Base-by-base conservation (phyloP, 2,329 filamentous ascomycete genomes). In the Monilinia fructicola region DNA sequence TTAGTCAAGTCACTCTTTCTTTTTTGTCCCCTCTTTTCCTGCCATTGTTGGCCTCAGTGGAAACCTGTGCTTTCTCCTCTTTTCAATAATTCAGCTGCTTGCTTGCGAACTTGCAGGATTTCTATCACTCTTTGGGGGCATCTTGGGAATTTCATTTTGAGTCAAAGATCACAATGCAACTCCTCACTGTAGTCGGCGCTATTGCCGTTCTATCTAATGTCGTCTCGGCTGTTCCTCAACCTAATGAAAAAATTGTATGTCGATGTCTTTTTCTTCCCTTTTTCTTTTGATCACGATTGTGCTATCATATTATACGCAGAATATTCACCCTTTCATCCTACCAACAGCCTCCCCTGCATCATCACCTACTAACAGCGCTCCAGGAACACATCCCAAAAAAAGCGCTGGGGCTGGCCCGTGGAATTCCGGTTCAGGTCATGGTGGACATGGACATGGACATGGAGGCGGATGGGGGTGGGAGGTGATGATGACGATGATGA, bases 141-240 rank as follows among this genome's bases (percentile, higher is more conserved):
- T 35, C 5, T 35, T 38, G 35, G 18, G 6, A 12, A 42, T 35
- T 55, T n/a, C 11, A 23, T 58, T 28, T 48, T n/a, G 5, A 21
- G 16, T 44, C 35, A 4, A 31, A 28, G 12, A n/a, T 64, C 65
- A 70, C 18, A 6, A 73, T 72, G 70, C 69, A 69, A 23, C 56
- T 70, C 53, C 46, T 67, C 23, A 42, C 53, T 48, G 31, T 71
- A 1, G 40, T 71, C 14, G 42, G 64, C 52, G 66, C 67, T 2
- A 61, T 63, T 2, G 56, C 65, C 44, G 46, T 72, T 2, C 42
- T 70, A 11, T 67, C 62, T 5, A 69, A 53, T 56, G n/a, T 68
- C 40, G 66, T 56, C 5, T 40, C 64, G 40, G 66, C 68, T 1
- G 21, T 59, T 52, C 66, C 64, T 21, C 66, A 66, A 35, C 50